These are phyloP conservation scores for Daldinia bambusicola DNA, from an alignment of 495 filamentous ascomycete genomes.

Conservation along the genomic window DNA sequence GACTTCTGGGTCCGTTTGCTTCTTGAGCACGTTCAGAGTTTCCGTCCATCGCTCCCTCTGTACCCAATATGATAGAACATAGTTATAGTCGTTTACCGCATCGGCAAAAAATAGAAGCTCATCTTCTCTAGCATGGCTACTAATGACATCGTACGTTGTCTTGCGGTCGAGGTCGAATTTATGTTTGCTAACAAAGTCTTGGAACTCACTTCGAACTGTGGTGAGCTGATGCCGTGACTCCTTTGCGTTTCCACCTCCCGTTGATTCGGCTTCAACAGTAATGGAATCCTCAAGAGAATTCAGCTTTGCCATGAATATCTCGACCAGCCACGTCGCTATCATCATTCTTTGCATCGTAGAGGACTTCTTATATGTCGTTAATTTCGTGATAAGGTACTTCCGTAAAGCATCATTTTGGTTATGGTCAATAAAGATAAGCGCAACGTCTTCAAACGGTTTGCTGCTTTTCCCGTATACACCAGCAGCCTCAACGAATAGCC, in stretches of 20 bases:
- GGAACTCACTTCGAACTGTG: conserved; percentile 77
- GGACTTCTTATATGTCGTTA: conserved; percentile 82
- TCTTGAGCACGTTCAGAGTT: conserved; percentile 85
- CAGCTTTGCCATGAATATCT: conserved; percentile 96
- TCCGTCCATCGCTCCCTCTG: conserved; percentile 96
- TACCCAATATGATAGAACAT: conserved; percentile 95
- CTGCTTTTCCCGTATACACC: conserved; percentile 92
- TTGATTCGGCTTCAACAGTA: conserved; percentile 85
- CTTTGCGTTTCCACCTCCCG: conserved; percentile 71
- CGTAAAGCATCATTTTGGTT: conserved; percentile 90
- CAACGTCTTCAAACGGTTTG: conserved; percentile 96
- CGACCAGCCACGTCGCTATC: conserved; percentile 94
- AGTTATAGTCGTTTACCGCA: conserved; percentile 88
- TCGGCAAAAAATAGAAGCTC: conserved; percentile 92
- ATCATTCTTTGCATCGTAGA: conserved; percentile 91
- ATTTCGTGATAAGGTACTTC: conserved; percentile 87
- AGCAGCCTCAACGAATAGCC: conserved; percentile 84
- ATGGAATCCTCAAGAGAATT: conserved; percentile 95
- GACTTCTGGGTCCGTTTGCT: conserved; percentile 88
- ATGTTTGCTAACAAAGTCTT: conserved; percentile 85
- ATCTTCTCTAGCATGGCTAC: conserved; percentile 91
- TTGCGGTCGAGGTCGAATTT: conserved; percentile 87
- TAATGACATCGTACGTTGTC: conserved; percentile 95
- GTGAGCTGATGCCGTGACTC: conserved; percentile 79
- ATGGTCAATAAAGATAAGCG: conserved; percentile 87